These are phyloP conservation scores for Suhomyces canberraensis DNA, from an alignment of 805 yeast species.

Conservation along the genomic window DNA sequence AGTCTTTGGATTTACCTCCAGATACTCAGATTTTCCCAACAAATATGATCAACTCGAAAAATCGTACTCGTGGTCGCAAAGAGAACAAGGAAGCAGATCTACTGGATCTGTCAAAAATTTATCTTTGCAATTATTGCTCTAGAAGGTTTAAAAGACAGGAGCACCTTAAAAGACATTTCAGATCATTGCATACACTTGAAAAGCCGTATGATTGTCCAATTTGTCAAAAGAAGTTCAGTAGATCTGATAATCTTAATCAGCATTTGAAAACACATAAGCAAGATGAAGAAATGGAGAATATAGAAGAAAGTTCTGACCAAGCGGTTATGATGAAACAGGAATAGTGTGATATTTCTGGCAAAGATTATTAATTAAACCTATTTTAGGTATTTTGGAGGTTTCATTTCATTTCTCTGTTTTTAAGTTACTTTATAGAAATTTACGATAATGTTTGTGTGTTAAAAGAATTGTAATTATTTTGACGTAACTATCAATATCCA, in stretches of 20 bases:
- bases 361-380: too few species aligned
- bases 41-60: constrained; percentile 28
- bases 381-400: too few species aligned
- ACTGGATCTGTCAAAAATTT: constrained; percentile 50
- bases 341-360: too few species aligned
- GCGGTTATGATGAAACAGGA: too few species aligned
- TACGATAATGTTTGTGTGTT: too few species aligned
- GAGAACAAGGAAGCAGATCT: constrained; percentile 58
- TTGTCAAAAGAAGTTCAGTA: constrained; percentile 62
- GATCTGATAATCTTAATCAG: constrained; percentile 65
- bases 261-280: constrained; percentile 57
- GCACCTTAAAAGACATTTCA: constrained; percentile 69
- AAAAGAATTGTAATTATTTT: too few species aligned
- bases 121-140: constrained; percentile 60
- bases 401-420: too few species aligned
- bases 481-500: too few species aligned
- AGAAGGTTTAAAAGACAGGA: constrained; percentile 72
- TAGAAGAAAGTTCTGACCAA: background rate
- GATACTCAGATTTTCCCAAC: constrained; percentile 36
- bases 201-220: constrained; percentile 64
- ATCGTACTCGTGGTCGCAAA: constrained; percentile 58
- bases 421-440: too few species aligned
- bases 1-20: constrained; percentile 39
- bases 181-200: constrained; percentile 70
- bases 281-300: constrained; percentile 9